These are phyloP conservation scores for Carpinus fangiana DNA, from an alignment of 306 rosid genomes.

Conservation along the genomic window DNA sequence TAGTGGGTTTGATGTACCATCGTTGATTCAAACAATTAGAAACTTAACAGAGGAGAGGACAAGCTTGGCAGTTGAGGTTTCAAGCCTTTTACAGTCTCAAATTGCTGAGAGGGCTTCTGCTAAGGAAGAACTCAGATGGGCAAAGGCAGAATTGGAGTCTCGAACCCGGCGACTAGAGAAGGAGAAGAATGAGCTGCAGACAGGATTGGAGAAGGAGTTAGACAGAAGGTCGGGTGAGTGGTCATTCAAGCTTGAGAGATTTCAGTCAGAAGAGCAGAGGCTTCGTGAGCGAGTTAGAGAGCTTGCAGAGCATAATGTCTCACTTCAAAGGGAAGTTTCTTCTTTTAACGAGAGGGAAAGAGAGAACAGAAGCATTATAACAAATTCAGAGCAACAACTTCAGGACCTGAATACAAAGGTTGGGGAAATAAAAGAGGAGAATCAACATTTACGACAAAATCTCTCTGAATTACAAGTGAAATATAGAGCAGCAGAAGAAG, in stretches of 20 bases:
- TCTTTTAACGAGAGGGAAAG: slow-evolving; percentile 66
- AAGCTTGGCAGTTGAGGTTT: slow-evolving; percentile 74
- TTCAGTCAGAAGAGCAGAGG: slow-evolving; percentile 82
- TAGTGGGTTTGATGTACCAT: slow-evolving; percentile 56
- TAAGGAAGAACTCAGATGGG: slow-evolving; percentile 59
- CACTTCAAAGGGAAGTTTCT: slow-evolving; percentile 89
- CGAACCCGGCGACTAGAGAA: slow-evolving; percentile 66
- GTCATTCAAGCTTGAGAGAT: slow-evolving; percentile 89
- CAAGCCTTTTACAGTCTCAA: slow-evolving; percentile 68
- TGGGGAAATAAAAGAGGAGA: slow-evolving; percentile 59
- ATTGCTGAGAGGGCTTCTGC: slow-evolving; percentile 71
- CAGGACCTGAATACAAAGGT: slow-evolving; percentile 50
- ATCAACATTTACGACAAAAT: slow-evolving; percentile 51
- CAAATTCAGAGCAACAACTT: slow-evolving; percentile 59
- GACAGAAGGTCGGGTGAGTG: slow-evolving; percentile 98
- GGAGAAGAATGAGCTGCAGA: slow-evolving; percentile 87
- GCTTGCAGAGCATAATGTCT: slow-evolving; percentile 97
- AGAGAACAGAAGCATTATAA: slow-evolving; percentile 51
- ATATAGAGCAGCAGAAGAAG: slow-evolving; percentile 57
- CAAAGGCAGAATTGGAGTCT: slow-evolving; percentile 60
- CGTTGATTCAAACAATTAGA: slow-evolving; percentile 62
- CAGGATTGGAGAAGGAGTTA: slow-evolving; percentile 81
- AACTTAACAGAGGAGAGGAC: slow-evolving; percentile 65
- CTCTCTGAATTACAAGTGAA: slow-evolving; percentile 64
- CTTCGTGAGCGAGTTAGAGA: slow-evolving; percentile 96